A percentile compares a stretch with the other conserved stretches of the same genome.
These are phyloP conservation scores for Pelargonium exstipulatum DNA, from an alignment of 441 rosid genomes.

Conservation along the genomic window DNA sequence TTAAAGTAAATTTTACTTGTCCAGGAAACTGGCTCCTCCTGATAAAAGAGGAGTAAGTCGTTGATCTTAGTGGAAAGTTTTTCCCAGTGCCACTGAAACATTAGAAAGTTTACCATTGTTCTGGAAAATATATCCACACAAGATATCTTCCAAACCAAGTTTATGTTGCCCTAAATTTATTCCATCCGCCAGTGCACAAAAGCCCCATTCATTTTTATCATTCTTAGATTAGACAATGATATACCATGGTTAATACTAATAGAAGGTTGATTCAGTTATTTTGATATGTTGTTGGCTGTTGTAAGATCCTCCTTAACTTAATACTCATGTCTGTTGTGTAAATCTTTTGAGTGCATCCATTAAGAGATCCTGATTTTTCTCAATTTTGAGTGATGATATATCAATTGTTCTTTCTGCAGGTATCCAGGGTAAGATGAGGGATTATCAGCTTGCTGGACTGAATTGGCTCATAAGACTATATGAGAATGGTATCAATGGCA, in stretches of 20 bases:
- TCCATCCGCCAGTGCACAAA: not conserved
- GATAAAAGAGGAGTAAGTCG: not conserved
- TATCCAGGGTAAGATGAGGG: conserved; percentile 96
- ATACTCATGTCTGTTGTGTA: not conserved
- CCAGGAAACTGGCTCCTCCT: not conserved
- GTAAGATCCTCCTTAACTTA: not conserved
- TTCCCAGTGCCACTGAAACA: not conserved
- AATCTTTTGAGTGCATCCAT: not conserved
- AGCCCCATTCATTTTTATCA: not conserved
- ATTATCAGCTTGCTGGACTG: conserved; percentile 94
- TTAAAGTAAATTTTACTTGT: not conserved
- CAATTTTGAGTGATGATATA: not conserved
- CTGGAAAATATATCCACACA: not conserved
- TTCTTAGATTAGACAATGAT: not conserved
- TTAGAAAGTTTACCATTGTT: not conserved
- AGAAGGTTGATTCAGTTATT: not conserved
- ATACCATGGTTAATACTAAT: not conserved
- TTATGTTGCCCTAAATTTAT: not conserved
- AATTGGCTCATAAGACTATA: conserved; percentile 97
- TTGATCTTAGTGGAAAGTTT: not conserved
- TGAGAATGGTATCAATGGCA: conserved; percentile 98
- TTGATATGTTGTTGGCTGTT: not conserved
- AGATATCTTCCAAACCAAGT: not conserved
- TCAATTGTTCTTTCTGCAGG: conserved; percentile 38
- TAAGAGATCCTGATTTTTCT: not conserved